Evolutionary conservation across 2,329 filamentous ascomycete genomes (phyloP).

Genomic region (Neobulgaria alba): DNA sequence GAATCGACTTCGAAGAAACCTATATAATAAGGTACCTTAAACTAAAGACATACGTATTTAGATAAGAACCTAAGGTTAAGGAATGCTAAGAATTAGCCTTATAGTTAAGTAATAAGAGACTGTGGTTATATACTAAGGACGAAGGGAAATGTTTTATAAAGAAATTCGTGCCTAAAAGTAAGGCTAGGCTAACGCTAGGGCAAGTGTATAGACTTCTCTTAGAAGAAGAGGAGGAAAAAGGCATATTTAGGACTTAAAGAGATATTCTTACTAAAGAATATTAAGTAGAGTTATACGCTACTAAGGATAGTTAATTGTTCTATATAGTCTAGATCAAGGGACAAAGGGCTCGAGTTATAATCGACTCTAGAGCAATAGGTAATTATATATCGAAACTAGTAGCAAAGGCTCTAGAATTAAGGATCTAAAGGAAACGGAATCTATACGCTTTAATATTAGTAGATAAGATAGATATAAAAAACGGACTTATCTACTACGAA

Average conservation of each 20-base stretch:
- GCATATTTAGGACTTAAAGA: too few species aligned
- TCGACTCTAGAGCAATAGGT: background rate
- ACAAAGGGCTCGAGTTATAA: background rate
- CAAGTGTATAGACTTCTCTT: background rate
- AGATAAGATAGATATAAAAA: background rate
- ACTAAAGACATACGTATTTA: background rate
- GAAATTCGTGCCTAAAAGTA: background rate
- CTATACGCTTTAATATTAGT: background rate
- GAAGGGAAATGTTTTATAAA: background rate
- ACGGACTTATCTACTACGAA: too few species aligned
- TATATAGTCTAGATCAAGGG: too few species aligned
- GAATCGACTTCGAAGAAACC: background rate
- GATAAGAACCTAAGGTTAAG: background rate
- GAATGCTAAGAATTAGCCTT: background rate
- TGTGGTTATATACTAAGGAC: background rate
- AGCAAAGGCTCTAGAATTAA: background rate
- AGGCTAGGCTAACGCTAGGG: background rate
- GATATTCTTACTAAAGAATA: too few species aligned
- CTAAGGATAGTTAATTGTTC: too few species aligned
- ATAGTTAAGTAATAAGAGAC: background rate
- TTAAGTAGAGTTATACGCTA: too few species aligned
- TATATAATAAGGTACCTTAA: background rate
- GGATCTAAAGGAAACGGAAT: background rate
- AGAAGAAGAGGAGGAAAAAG: too few species aligned
- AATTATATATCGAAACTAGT: background rate